Base-by-base conservation (phyloP, 768 basidiomycete species). In the Tylopilus rubrobrunneus region DNA sequence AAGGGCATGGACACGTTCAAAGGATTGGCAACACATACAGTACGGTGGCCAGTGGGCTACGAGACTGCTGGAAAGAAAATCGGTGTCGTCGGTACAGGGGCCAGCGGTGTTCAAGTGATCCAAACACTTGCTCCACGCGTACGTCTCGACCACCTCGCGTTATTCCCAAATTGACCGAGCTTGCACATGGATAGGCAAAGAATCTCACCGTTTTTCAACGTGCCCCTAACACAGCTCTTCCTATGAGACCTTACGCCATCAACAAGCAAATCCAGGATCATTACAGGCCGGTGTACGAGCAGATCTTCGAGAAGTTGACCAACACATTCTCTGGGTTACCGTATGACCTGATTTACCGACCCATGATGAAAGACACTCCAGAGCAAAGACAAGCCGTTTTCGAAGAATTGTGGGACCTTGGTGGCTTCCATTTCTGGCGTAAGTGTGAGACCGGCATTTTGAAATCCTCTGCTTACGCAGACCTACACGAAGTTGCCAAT, bases 271-370 rank as follows among this genome's bases (percentile, higher is more conserved):
- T 25, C 15, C 60, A 61, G 17, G 52, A 53, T 23, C 51, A 56
- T 15, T 56, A 60, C 51, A 60, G 53, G 36, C 58, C 40, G 5
- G 21, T 60, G 2, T 61, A 61, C 33, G 39, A 37, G 5, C 54
- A 56, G 17, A 3, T 60, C 5, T 51, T 41, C 33, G 40, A 48
- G 37, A 53, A 60, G 44, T 7, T 48, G 28, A 1, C 1, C 1
- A 56, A 48, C 9, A 52, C 58, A 2, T 17, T 14, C 21, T 1
- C 19, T 19, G 60, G 51, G 17, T 8, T 29, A 19, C 42, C 17
- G 7, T 1, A 21, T 5, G 45, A 56, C 1, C 3, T 0, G 9
- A 56, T 60, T 28, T 42, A 21, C 0, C 45, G 49, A 10, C 25
- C 39, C 1, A 15, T 53, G 40, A 15, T 19, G 29, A n/a, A 11